Evolutionary conservation across 495 filamentous ascomycete species (phyloP).

Genomic region (Astrocystis sublimbata): DNA sequence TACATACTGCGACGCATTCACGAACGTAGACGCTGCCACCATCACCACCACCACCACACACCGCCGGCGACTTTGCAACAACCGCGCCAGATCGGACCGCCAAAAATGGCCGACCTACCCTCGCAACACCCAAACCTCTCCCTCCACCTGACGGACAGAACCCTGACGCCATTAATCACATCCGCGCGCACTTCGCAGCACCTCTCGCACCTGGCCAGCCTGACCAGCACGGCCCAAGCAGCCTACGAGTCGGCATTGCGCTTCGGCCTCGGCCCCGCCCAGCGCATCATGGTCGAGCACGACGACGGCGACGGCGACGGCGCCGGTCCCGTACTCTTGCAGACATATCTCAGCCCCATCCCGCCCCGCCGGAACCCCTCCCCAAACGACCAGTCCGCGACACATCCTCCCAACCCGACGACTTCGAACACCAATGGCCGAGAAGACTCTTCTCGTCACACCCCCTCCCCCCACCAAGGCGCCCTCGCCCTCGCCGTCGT

Average conservation of each 20-base stretch:
- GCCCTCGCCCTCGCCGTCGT: conserved; percentile 4
- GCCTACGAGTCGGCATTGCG: conserved; percentile 40
- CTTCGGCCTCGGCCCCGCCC: conserved; percentile 39
- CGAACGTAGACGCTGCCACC: neutral
- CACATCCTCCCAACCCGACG: neutral
- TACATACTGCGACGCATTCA: neutral
- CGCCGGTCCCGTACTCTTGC: conserved; percentile 42
- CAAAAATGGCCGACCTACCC: conserved; percentile 39
- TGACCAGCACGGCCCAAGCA: conserved; percentile 40
- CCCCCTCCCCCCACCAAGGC: conserved; percentile 15
- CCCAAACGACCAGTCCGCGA: neutral
- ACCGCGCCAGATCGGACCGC: neutral
- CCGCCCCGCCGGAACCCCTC: conserved; percentile 4
- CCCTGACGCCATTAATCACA: conserved; percentile 47
- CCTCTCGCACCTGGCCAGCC: conserved; percentile 36
- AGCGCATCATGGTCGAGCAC: conserved; percentile 46
- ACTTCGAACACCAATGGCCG: neutral
- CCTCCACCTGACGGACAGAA: conserved; percentile 44
- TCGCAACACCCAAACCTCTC: conserved; percentile 36
- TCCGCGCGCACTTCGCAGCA: conserved; percentile 29
- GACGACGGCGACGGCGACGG: too few relatives aligned
- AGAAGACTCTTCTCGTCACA: neutral
- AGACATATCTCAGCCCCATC: conserved; percentile 32
- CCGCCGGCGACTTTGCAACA: neutral
- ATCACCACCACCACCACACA: neutral